Evolutionary conservation across 2,329 filamentous ascomycete species (phyloP).

Genomic region (Neocucurbitaria cava): DNA sequence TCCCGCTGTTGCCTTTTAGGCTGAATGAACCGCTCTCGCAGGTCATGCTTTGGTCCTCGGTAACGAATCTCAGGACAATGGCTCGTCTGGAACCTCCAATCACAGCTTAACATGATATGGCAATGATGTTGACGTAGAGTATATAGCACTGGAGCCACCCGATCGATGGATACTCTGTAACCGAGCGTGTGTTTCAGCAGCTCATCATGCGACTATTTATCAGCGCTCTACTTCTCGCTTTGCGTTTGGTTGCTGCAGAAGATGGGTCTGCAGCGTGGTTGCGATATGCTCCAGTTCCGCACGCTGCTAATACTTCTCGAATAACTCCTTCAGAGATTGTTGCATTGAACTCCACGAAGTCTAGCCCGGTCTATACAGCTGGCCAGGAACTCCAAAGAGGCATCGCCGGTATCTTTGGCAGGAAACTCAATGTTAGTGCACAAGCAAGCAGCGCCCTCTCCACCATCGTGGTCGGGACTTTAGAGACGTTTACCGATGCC

Average conservation of each 20-base stretch:
- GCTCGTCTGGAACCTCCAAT: conserved; percentile 1
- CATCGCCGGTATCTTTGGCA: conserved; percentile 64
- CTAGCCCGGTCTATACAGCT: conserved; percentile 66
- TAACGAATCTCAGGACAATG: conserved; percentile 1
- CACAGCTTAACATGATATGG: conserved; percentile 2
- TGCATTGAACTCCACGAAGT: conserved; percentile 61
- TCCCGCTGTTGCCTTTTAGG: conserved; percentile 4
- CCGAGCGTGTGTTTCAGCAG: not conserved
- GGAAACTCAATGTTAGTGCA: conserved; percentile 49
- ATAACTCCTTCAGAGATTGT: conserved; percentile 60
- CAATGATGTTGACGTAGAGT: not conserved
- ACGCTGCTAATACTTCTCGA: conserved; percentile 47
- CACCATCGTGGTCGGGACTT: conserved; percentile 59
- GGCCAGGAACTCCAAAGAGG: conserved; percentile 66
- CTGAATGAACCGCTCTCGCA: conserved; percentile 12
- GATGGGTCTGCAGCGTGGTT: conserved; percentile 69
- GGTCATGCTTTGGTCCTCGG: not conserved
- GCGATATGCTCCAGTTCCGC: conserved; percentile 64
- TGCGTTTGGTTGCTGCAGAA: conserved; percentile 54
- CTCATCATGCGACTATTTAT: conserved; percentile 13
- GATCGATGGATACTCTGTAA: too few species aligned
- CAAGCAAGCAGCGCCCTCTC: conserved; percentile 26
- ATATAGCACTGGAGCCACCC: conserved; percentile 3
- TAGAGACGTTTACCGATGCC: conserved; percentile 51
- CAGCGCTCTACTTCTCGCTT: not conserved